These are phyloP conservation scores for Lomentospora prolificans DNA, from an alignment of 2,329 filamentous ascomycete species.

Conservation along the genomic window DNA sequence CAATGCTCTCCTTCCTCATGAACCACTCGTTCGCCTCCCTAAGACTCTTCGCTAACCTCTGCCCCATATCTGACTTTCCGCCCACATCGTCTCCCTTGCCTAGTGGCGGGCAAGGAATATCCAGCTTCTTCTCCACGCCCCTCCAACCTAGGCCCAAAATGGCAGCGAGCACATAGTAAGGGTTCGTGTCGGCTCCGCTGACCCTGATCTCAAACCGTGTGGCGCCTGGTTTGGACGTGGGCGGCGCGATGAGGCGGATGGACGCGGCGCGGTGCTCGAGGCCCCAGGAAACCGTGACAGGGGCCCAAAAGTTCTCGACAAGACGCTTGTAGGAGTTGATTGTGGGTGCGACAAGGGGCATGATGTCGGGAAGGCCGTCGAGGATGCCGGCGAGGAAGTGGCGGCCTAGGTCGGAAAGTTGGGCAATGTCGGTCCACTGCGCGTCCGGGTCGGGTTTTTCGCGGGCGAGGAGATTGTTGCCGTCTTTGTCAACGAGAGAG, in stretches of 20 bases:
- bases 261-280: constrained; percentile 90
- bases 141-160: constrained; percentile 84
- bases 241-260: constrained; percentile 80
- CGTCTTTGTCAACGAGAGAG: constrained; percentile 70
- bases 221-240: constrained; percentile 71
- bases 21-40: constrained; percentile 78
- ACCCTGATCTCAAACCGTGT: constrained; percentile 91
- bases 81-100: constrained; percentile 79
- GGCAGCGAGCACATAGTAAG: constrained; percentile 76
- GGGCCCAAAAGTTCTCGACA: constrained; percentile 98
- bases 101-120: constrained; percentile 71
- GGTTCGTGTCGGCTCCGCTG: constrained; percentile 87
- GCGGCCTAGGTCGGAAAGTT: constrained; percentile 78
- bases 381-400: constrained; percentile 90
- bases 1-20: constrained; percentile 67
- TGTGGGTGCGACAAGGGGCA: constrained; percentile 89
- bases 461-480: constrained; percentile 76
- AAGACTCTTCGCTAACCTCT: constrained; percentile 71
- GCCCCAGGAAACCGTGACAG: constrained; percentile 95
- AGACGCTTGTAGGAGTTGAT: constrained; percentile 97
- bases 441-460: constrained; percentile 61
- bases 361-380: constrained; percentile 82
- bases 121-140: constrained; percentile 84
- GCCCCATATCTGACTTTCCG: constrained; percentile 58
- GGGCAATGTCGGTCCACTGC: constrained; percentile 62